phyloP scores from a whole-genome alignment of 2,329 filamentous ascomycete genomes.

The Talaromyces sp. region DNA sequence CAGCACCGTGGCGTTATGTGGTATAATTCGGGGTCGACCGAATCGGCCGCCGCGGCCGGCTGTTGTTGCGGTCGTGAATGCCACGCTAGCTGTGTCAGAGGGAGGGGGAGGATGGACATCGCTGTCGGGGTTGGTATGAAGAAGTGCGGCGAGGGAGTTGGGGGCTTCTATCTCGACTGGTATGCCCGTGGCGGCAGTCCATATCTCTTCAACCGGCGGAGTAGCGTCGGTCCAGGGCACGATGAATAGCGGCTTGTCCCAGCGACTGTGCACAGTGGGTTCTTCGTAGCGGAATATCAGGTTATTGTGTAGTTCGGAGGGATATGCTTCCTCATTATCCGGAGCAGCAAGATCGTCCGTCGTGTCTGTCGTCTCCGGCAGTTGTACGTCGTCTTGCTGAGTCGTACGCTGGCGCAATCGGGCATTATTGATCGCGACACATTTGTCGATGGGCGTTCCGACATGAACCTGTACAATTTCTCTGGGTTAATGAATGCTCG shows the following conservation, averaged over 20 bases:
- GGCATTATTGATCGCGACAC: conserved; percentile 49
- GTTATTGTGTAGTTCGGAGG: conserved; percentile 55
- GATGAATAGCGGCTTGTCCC: conserved; percentile 63
- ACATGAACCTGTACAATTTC: conserved; percentile 47
- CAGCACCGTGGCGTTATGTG: conserved; percentile 40
- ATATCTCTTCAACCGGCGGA: conserved; percentile 56
- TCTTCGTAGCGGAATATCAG: conserved; percentile 63
- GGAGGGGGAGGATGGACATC: conserved; percentile 16
- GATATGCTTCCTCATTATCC: conserved; percentile 40
- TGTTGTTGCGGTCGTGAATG: conserved; percentile 18
- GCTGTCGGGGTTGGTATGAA: conserved; percentile 13
- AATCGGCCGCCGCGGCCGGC: conserved; percentile 15
- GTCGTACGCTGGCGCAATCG: conserved; percentile 18
- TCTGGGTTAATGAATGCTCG: neutral
- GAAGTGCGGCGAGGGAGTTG: neutral
- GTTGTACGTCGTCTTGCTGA: conserved; percentile 7
- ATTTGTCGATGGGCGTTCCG: conserved; percentile 52
- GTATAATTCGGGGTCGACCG: conserved; percentile 26
- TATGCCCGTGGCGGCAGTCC: conserved; percentile 49
- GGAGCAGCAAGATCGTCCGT: conserved; percentile 9
- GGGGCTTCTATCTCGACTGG: conserved; percentile 19
- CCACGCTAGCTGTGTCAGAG: conserved; percentile 24
- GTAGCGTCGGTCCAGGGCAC: conserved; percentile 52
- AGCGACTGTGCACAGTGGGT: conserved; percentile 60
- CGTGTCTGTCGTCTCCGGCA: conserved; percentile 5